These are phyloP conservation scores for Nothophytophthora sp. DNA, from an alignment of 352 stramenopile species.

Conservation along the genomic window DNA sequence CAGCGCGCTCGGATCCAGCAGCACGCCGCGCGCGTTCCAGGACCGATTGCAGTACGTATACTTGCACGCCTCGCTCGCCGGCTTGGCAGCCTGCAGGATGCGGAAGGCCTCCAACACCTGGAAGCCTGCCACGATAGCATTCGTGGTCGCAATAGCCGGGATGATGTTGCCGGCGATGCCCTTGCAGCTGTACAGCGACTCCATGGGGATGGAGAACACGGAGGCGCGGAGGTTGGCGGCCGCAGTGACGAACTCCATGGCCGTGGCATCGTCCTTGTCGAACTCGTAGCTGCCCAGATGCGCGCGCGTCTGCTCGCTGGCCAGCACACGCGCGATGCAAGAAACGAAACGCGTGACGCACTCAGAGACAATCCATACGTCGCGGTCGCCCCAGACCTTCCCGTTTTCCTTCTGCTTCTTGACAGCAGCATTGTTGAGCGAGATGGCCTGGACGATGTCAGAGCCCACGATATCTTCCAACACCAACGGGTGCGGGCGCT, in stretches of 20 bases:
- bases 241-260: conserved; percentile 98
- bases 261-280: conserved; percentile 97
- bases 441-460: conserved; percentile 42
- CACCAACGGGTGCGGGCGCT: conserved; percentile 83
- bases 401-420: conserved; percentile 25
- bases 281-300: conserved; percentile 90
- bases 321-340: conserved; percentile 66
- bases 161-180: conserved; percentile 99
- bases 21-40: conserved; percentile 91
- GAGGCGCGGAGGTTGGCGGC: conserved; percentile 95
- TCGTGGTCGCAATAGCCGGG: conserved; percentile 99
- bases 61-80: conserved; percentile 78
- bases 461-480: conserved; percentile 55
- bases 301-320: conserved; percentile 45
- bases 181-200: conserved; percentile 94
- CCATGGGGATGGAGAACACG: conserved; percentile 81
- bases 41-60: conserved; percentile 95
- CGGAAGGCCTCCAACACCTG: conserved; percentile 88
- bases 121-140: conserved; percentile 98
- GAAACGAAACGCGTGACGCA: conserved; percentile 88
- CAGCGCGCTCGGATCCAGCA: conserved; percentile 91
- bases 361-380: conserved; percentile 89
- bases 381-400: conserved; percentile 74
- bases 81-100: conserved; percentile 64
- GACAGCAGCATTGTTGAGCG: conserved; percentile 19